Evolutionary conservation across 805 yeast genomes (phyloP), one percentile per base, ranked within the genome.

Genomic region (Lipomyces chichibuensis): DNA sequence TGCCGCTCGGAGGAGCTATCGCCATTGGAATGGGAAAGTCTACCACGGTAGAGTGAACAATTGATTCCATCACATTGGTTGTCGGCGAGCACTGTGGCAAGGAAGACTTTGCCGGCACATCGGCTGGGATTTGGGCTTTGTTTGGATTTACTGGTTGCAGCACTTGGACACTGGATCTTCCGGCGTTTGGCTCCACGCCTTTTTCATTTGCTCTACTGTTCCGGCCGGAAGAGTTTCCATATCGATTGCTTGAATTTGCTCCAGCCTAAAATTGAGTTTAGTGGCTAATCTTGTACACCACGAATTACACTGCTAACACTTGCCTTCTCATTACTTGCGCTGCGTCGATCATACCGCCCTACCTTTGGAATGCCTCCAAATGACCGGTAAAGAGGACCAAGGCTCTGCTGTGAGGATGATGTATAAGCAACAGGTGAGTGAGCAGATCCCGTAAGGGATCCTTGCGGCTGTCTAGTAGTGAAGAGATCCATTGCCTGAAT

Each of bases 11-110:
- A 9, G 70, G 69, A 23, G 71, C 53, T 23, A 68, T 65, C 8
- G 71, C 71, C 39, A 66, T 20, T 9, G 71, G 71, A 33, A 68
- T 66, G 5, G 65, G 61, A 29, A 56, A 60, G 25, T 64, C 66
- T 37, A 25, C 23, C 23, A 25, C 32, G 7, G 60, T 2, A 2
- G 52, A n/a, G 11, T n/a, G 51, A 35, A 57, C 33, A 23, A 43
- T 23, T 2, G 51, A 55, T n/a, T 55, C 37, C 57, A 55, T 33
- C 20, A 32, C 29, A 11, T 43, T 29, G 27, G 29, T 27, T 25
- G 35, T n/a, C 55, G 51, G 51, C 23, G 13, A 54, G 60, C 29
- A 29, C 60, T 51, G 17, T 43, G 49, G 49, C 49, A 32, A 32
- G 23, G 35, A 29, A 23, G 35, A 32, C 23, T 29, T 29, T 32